Conservation (phyloP, 805 yeast genomes). For the Candida odintsovae region DNA sequence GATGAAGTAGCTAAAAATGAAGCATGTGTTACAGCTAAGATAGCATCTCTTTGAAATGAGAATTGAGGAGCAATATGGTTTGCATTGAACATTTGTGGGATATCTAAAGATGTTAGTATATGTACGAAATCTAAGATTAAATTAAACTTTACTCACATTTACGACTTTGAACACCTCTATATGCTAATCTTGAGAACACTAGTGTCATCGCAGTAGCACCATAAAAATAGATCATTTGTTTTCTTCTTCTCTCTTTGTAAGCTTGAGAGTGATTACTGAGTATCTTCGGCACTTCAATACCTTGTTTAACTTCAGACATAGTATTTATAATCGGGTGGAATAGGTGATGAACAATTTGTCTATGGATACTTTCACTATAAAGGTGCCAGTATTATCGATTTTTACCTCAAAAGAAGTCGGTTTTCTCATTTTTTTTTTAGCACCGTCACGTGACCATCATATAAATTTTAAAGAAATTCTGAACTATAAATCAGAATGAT, state of each 20-base stretch:
- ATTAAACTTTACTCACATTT: constrained; percentile 35
- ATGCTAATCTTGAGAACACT: constrained; percentile 66
- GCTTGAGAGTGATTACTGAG: constrained; percentile 11
- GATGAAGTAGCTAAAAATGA: constrained; percentile 69
- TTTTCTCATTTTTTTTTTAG: too few species aligned
- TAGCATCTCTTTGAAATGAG: constrained; percentile 76
- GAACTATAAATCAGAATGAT: too few species aligned
- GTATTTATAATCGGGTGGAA: too few species aligned
- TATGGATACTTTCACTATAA: too few species aligned
- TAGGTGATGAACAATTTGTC: neutral
- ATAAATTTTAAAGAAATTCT: too few species aligned
- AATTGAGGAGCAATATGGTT: constrained; percentile 84
- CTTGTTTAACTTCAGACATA: constrained; percentile 8
- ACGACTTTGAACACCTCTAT: constrained; percentile 65
- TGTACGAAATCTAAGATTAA: neutral
- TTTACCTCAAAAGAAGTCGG: too few species aligned
- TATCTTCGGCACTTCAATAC: constrained; percentile 10
- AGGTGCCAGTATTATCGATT: too few species aligned
- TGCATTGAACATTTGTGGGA: constrained; percentile 75
- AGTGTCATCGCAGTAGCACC: constrained; percentile 70
- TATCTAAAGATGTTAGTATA: constrained; percentile 28
- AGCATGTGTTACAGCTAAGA: constrained; percentile 79
- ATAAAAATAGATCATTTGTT: constrained; percentile 67
- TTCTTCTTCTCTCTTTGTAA: constrained; percentile 45
- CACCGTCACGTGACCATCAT: too few species aligned